phyloP scores from a whole-genome alignment of 1,284 basidiomycete species.

The Naganishia sp. region DNA sequence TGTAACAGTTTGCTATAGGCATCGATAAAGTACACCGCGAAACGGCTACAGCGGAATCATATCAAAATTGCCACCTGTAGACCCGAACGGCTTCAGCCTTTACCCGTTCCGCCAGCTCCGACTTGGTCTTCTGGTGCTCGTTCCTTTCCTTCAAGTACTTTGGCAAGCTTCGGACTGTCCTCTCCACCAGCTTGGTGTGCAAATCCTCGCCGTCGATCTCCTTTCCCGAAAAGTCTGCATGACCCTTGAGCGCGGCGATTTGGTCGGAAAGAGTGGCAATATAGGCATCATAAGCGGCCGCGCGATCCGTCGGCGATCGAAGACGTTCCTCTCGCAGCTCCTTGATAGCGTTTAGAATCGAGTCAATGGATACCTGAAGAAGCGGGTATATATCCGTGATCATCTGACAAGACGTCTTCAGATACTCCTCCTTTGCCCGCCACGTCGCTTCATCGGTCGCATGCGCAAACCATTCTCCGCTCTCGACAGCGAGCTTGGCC shows the following conservation, averaged over 20 bases:
- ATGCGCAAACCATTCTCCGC: conserved; percentile 21
- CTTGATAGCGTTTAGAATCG: background rate
- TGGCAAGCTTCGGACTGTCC: conserved; percentile 18
- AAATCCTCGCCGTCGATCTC: conserved; percentile 11
- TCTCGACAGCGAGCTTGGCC: conserved; percentile 18
- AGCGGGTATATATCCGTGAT: conserved; percentile 25
- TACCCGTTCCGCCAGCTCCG: conserved; percentile 9
- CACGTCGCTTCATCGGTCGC: background rate
- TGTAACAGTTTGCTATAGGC: too few relatives aligned
- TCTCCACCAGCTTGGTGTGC: conserved; percentile 9
- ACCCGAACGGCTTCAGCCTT: conserved; percentile 12
- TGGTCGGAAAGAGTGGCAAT: conserved; percentile 15
- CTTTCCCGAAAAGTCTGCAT: conserved; percentile 2
- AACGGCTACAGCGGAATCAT: too few relatives aligned
- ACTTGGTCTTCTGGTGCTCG: conserved; percentile 13
- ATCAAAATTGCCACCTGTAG: conserved; percentile 17
- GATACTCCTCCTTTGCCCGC: conserved; percentile 5
- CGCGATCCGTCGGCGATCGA: background rate
- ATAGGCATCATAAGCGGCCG: conserved; percentile 15
- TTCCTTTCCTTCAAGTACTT: conserved; percentile 12
- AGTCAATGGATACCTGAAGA: conserved; percentile 10
- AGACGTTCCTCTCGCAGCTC: conserved; percentile 10
- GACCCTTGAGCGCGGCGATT: conserved; percentile 7
- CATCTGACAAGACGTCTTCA: background rate
- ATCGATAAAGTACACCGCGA: too few relatives aligned